phyloP scores from a whole-genome alignment of 2,329 filamentous ascomycete genomes.

The Botrytis fragariae region DNA sequence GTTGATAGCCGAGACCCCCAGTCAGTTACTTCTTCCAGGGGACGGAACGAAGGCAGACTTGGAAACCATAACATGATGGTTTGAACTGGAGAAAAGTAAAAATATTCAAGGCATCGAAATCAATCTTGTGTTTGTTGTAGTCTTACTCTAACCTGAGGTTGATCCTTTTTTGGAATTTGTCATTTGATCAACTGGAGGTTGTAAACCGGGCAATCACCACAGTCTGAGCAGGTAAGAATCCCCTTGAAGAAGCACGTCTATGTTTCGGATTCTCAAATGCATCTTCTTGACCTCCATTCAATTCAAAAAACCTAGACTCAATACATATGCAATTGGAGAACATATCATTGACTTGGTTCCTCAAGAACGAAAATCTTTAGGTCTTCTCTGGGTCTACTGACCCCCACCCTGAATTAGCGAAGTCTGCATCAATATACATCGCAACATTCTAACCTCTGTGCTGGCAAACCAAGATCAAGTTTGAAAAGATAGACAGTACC shows the following conservation, averaged over 20 bases:
- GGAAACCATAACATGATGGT: background rate
- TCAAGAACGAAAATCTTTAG: too few species aligned
- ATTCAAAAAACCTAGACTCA: too few species aligned
- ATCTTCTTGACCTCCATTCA: background rate
- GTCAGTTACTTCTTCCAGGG: background rate
- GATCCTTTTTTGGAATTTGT: background rate
- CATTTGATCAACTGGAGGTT: background rate
- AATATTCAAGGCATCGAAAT: background rate
- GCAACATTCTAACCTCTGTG: background rate
- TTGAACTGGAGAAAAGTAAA: background rate
- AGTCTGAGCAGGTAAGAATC: too few species aligned
- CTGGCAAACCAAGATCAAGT: background rate
- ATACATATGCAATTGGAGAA: background rate
- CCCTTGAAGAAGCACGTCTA: background rate
- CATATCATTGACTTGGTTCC: too few species aligned
- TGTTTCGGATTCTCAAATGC: too few species aligned
- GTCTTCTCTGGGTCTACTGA: background rate
- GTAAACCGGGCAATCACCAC: background rate
- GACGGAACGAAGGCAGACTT: background rate
- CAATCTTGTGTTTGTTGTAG: background rate
- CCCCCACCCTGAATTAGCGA: background rate
- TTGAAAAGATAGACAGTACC: too few species aligned
- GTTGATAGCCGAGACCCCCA: background rate
- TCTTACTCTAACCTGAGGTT: too few species aligned
- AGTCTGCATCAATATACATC: background rate